Conservation (phyloP, 345 rosid genomes). For the Erodium maritimum region DNA sequence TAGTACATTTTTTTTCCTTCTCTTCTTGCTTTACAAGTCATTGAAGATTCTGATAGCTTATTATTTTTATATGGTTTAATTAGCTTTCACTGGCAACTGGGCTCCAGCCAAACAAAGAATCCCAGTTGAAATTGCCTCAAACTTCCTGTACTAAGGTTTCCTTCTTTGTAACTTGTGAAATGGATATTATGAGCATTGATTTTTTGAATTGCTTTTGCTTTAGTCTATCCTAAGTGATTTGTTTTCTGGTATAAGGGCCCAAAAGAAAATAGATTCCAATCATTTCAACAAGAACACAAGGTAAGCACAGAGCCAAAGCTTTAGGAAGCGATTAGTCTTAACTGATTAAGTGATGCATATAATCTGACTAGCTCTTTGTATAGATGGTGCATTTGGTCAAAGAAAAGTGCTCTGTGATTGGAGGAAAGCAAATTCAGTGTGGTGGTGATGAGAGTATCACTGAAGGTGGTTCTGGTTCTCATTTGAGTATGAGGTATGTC, state of each 20-base stretch:
- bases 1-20: neutral
- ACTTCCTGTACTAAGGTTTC: slow-evolving; percentile 40
- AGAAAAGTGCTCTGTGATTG: slow-evolving; percentile 22
- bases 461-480: slow-evolving; percentile 32
- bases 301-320: slow-evolving; percentile 19
- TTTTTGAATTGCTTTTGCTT: slow-evolving; percentile 5
- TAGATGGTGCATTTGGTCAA: slow-evolving; percentile 24
- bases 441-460: slow-evolving; percentile 18
- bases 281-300: slow-evolving; percentile 50
- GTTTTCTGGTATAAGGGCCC: slow-evolving; percentile 52
- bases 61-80: slow-evolving; percentile 3
- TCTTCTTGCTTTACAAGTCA: neutral
- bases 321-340: neutral
- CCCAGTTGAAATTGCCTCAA: slow-evolving; percentile 27
- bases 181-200: neutral
- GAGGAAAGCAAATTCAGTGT: slow-evolving; percentile 27
- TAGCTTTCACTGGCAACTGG: slow-evolving; percentile 65
- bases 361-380: neutral
- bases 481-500: slow-evolving; percentile 29
- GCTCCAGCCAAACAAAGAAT: slow-evolving; percentile 36
- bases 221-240: slow-evolving; percentile 18
- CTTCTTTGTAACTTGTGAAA: slow-evolving; percentile 5
- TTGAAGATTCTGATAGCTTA: neutral
- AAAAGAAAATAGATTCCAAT: slow-evolving; percentile 71
- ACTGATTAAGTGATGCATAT: neutral